Conservation (phyloP, 495 filamentous ascomycete species). For the Penicillium antarcticum region DNA sequence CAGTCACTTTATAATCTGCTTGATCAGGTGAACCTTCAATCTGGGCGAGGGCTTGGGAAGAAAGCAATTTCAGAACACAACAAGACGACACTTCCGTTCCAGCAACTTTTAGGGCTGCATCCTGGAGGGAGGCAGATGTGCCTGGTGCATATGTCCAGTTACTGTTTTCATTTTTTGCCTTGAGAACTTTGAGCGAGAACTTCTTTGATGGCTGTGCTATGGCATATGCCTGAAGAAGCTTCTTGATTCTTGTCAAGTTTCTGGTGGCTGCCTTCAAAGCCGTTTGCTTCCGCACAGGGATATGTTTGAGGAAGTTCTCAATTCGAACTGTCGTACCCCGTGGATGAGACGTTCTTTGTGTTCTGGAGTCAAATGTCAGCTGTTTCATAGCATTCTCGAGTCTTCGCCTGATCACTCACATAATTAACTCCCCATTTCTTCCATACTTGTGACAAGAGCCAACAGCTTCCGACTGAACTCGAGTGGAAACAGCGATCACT, state of each 20-base stretch:
- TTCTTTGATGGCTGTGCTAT: constrained; percentile 63
- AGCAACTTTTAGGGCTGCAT: constrained; percentile 68
- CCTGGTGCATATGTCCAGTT: constrained; percentile 73
- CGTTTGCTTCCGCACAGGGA: constrained; percentile 73
- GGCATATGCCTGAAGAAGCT: constrained; percentile 70
- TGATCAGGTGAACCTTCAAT: constrained; percentile 6
- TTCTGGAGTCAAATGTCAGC: constrained; percentile 20
- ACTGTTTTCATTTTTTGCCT: constrained; percentile 56
- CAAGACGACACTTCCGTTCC: constrained; percentile 60
- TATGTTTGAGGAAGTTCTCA: constrained; percentile 59
- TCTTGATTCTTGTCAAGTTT: constrained; percentile 60
- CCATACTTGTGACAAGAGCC: constrained; percentile 53
- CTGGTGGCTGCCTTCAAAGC: constrained; percentile 60
- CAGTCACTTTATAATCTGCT: constrained; percentile 44
- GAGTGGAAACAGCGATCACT: constrained; percentile 64
- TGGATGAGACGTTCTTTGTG: constrained; percentile 56
- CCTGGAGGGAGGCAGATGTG: constrained; percentile 47
- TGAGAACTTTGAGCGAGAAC: constrained; percentile 66
- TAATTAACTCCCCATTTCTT: constrained; percentile 47
- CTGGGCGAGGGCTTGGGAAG: constrained; percentile 7
- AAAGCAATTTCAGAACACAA: constrained; percentile 42
- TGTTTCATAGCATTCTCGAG: background rate
- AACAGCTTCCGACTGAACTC: constrained; percentile 65
- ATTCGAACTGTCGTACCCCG: constrained; percentile 77
- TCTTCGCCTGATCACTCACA: constrained; percentile 20